These are phyloP conservation scores for Paraleonurus japonicus DNA, from an alignment of 257 asterid species.

Conservation along the genomic window DNA sequence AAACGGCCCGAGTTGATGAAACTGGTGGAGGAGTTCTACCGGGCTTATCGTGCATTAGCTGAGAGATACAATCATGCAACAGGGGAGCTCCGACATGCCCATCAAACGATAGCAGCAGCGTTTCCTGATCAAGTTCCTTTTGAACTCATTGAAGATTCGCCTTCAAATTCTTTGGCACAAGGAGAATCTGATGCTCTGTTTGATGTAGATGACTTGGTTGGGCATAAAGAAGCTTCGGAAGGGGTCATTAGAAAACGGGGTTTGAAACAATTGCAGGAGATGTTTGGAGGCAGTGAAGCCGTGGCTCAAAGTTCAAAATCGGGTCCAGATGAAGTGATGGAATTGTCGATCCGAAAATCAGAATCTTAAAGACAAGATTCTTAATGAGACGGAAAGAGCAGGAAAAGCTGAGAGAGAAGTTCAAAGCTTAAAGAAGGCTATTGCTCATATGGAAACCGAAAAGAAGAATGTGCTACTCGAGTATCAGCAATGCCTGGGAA, in stretches of 20 bases:
- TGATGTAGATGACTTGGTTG: conserved; percentile 28
- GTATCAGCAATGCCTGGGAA: conserved; percentile 65
- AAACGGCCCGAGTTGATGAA: conserved; percentile 94
- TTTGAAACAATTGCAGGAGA: conserved; percentile 53
- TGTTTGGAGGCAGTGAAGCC: conserved; percentile 43
- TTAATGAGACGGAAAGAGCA: conserved; percentile 52
- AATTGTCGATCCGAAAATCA: conserved; percentile 41
- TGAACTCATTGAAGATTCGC: conserved; percentile 55
- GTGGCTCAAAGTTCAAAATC: conserved; percentile 23
- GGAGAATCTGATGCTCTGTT: conserved; percentile 37
- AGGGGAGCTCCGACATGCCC: conserved; percentile 92
- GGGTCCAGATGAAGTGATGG: conserved; percentile 29
- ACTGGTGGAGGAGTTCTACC: conserved; percentile 87
- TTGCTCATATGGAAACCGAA: conserved; percentile 56
- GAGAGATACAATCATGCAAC: conserved; percentile 85
- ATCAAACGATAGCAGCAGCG: conserved; percentile 67
- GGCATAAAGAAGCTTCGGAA: conserved; percentile 30
- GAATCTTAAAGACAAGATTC: conserved; percentile 50
- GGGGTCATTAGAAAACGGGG: conserved; percentile 38
- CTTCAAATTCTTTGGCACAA: conserved; percentile 37
- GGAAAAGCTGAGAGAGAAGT: conserved; percentile 64
- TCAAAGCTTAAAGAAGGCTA: conserved; percentile 51
- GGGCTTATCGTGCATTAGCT: conserved; percentile 94
- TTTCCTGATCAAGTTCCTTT: conserved; percentile 80
- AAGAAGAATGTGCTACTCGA: conserved; percentile 55